phyloP scores from a whole-genome alignment of 257 asterid genomes.

The Solanum sejunctum region DNA sequence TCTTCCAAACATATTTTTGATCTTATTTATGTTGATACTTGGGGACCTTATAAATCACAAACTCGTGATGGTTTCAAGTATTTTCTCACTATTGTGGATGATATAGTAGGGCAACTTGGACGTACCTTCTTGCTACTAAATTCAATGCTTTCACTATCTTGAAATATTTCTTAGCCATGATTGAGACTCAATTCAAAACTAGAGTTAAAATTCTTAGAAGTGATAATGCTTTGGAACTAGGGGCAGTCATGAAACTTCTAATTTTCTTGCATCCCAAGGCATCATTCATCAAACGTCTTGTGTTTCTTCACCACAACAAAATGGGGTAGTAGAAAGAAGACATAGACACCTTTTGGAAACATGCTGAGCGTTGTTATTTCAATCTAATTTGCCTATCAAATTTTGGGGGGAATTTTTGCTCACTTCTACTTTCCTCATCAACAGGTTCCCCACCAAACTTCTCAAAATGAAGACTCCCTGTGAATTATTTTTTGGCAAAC shows the following conservation, averaged over 20 bases:
- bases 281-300: background rate
- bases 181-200: background rate
- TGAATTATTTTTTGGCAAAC: too few relatives aligned
- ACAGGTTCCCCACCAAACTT: too few relatives aligned
- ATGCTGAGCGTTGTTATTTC: background rate
- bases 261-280: background rate
- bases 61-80: background rate
- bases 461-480: too few relatives aligned
- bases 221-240: background rate
- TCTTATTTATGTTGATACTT: too few relatives aligned
- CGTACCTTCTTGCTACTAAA: background rate
- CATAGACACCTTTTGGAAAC: background rate
- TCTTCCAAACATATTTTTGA: too few relatives aligned
- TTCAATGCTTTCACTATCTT: background rate
- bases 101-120: background rate
- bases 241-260: background rate
- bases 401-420: too few relatives aligned
- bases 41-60: too few relatives aligned
- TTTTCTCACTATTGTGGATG: background rate
- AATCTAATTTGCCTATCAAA: too few relatives aligned
- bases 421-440: too few relatives aligned
- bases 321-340: background rate
- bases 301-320: background rate
- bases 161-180: background rate
- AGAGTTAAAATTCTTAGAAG: background rate